Base-by-base conservation (phyloP, 305 asterid species). In the Plantago coronopus region DNA sequence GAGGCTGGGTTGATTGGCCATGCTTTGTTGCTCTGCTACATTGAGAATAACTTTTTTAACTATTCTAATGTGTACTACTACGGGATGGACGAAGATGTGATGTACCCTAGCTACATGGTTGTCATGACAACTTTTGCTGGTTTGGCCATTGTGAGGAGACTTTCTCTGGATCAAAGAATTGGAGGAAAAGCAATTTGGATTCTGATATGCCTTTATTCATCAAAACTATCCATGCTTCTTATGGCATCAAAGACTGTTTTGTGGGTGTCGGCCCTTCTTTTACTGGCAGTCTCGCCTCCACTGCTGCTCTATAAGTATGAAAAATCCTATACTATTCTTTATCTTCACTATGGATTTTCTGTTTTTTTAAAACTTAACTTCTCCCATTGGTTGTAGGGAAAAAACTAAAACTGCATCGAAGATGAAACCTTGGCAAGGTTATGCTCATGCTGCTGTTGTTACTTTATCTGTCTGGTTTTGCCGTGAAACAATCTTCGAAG, bases 371-470 rank as follows among this genome's bases (percentile, higher is more conserved):
- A 54, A 57, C 54, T 65, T 61, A 65, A 60, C 64, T 43, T 61
- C 55, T 80, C 63, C 62, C 42, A 27, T 77, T 75, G 67, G 46
- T 58, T 78, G 76, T 86, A 94, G 99, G 86, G 99, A 90, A 40
- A 85, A 81, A 73, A 83, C 94, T 37, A 89, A 81, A 79, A 55
- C 87, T 50, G 91, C 81, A 54, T 87, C 95, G 43, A 94, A 94
- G 86, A 94, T 94, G 99, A 86, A 86, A 73, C 93, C 93, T 44
- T 85, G 94, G 96, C 96, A 94, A 74, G 99, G 96, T 48, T 94
- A 85, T 73, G 83, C 81, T 11, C 99, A 94, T 80, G 93, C 96
- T 42, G 75, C 74, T 53, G 89, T 90, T 57, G 86, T 94, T 81
- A 89, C 95, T 74, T 76, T 87, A 46, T 87, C 97, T 47, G 95